Conservation (phyloP, 495 filamentous ascomycete species). For the Staphylotrichum longicolle region DNA sequence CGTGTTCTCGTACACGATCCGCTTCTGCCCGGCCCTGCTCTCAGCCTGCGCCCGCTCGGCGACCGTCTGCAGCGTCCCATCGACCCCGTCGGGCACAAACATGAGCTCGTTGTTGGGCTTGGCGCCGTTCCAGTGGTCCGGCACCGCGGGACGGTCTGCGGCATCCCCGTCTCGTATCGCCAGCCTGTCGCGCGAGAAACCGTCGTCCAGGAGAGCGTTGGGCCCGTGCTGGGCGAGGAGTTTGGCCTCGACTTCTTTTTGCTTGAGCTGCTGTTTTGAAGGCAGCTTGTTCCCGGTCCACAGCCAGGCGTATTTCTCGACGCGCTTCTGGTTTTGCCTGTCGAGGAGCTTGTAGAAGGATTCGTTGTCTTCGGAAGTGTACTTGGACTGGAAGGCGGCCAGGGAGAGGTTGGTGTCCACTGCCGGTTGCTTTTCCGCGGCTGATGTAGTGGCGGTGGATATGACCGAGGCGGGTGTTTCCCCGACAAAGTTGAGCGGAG, state of each 20-base stretch:
- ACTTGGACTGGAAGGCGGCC: slow-evolving; percentile 81
- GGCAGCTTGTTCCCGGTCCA: slow-evolving; percentile 88
- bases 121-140: slow-evolving; percentile 67
- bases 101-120: slow-evolving; percentile 80
- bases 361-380: slow-evolving; percentile 96
- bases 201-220: slow-evolving; percentile 44
- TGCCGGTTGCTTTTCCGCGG: slow-evolving; percentile 43
- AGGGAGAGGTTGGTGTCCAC: slow-evolving; percentile 80
- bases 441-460: slow-evolving; percentile 21
- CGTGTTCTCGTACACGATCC: slow-evolving; percentile 82
- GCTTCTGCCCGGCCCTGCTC: slow-evolving; percentile 73
- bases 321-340: slow-evolving; percentile 79
- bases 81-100: slow-evolving; percentile 75
- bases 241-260: slow-evolving; percentile 65
- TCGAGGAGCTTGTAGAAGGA: slow-evolving; percentile 91
- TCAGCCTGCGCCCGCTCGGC: slow-evolving; percentile 63
- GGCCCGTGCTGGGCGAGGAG: slow-evolving; percentile 49
- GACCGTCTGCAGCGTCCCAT: slow-evolving; percentile 63
- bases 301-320: slow-evolving; percentile 82
- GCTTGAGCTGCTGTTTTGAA: slow-evolving; percentile 78
- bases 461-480: slow-evolving; percentile 64
- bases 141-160: slow-evolving; percentile 66
- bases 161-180: slow-evolving; percentile 59
- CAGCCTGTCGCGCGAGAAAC: slow-evolving; percentile 51
- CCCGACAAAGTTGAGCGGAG: slow-evolving; percentile 54